Base-by-base conservation (phyloP, 1,139 yeast genomes). In the Saccharomycopsis hybrid region DNA sequence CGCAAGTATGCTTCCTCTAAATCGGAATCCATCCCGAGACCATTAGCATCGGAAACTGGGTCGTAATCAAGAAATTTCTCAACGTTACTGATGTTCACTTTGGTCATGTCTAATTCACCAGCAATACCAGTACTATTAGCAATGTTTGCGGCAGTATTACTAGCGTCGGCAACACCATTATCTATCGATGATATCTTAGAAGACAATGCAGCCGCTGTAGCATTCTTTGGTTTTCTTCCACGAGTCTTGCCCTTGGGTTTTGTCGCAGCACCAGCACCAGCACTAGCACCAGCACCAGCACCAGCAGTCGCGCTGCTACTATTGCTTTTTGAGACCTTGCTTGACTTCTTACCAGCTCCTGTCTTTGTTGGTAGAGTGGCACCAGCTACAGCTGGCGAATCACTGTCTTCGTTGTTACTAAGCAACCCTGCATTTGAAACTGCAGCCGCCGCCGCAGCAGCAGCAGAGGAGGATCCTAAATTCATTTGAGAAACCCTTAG, bases 61-160 rank as follows among this genome's bases (percentile, higher is more conserved):
- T 48, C 47, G 31, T 43, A 48, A 24, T 48, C 50, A n/a, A 45
- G 28, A 18, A 45, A 45, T 28, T 39, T 35, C 31, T 39, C 38
- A 29, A 29, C 38, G 7, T 40, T 28, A 5, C 18, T 40, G n/a
- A n/a, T n/a, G n/a, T n/a, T n/a, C n/a, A n/a, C n/a, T n/a, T n/a
- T n/a, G n/a, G n/a, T n/a, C n/a, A n/a, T n/a, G n/a, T n/a, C n/a
- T n/a, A n/a, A n/a, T 5, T 40, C 43, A 5, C 18, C 18, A 28
- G 30, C 7, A 9, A 40, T n/a, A 18, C 4, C 9, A 5, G 7
- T 5, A 9, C 13, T 36, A 5, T 36, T 13, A 31, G 11, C 35
- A n/a, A n/a, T n/a, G n/a, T n/a, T n/a, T n/a, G n/a, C n/a, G n/a
- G n/a, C n/a, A n/a, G n/a, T n/a, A n/a, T n/a, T n/a, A n/a, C n/a